A percentile compares a stretch with the other conserved stretches of the same genome.
phyloP scores from a whole-genome alignment of 257 asterid species.

The Ophiorrhiza pumila region DNA sequence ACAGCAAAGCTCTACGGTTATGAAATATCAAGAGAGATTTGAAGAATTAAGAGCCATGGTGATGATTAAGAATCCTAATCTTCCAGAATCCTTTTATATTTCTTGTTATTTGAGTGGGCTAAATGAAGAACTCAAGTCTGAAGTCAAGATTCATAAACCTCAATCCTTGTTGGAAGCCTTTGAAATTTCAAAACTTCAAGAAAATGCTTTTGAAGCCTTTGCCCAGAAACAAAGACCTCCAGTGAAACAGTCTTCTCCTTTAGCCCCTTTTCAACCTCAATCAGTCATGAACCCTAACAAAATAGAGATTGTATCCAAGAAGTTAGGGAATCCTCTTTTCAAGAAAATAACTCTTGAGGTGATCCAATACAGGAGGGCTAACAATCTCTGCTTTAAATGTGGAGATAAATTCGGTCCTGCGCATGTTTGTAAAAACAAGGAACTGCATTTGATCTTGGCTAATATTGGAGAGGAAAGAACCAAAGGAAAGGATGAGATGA shows the following conservation, averaged over 20 bases:
- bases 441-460: not conserved
- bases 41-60: not conserved
- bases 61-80: rapidly evolving
- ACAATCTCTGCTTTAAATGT: not conserved
- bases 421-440: not conserved
- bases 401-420: not conserved
- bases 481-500: not conserved
- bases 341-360: not conserved
- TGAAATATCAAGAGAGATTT: not conserved
- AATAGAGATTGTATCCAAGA: too few relatives aligned
- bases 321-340: not conserved
- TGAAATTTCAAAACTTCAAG: not conserved
- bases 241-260: too few relatives aligned
- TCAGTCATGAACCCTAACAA: too few relatives aligned
- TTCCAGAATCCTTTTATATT: not conserved
- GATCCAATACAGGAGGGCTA: not conserved
- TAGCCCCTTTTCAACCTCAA: too few relatives aligned
- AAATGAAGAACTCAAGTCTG: not conserved
- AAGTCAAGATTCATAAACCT: not conserved
- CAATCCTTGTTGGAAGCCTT: not conserved
- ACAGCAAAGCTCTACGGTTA: rapidly evolving
- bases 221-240: not conserved
- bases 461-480: not conserved
- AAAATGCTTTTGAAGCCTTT: too few relatives aligned
- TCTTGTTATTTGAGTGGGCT: not conserved